These are phyloP conservation scores for Chaetomium globosum DNA, from an alignment of 2,329 filamentous ascomycete species.

Conservation along the genomic window DNA sequence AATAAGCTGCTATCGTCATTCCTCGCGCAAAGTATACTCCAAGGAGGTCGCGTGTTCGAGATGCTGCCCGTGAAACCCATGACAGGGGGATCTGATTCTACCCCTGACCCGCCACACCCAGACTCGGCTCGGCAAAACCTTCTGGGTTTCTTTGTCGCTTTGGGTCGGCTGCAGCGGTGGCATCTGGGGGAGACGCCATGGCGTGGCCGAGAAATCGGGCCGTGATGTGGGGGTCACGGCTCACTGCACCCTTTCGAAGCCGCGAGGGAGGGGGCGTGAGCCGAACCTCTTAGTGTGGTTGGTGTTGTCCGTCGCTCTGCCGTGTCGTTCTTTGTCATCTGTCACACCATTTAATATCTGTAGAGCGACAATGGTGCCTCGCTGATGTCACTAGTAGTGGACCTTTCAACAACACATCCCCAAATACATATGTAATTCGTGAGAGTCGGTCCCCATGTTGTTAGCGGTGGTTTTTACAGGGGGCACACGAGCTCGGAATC, in stretches of 20 bases:
- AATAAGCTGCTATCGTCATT: too few relatives aligned
- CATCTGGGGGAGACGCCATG: neutral
- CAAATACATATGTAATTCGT: neutral
- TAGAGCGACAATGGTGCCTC: neutral
- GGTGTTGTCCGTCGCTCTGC: neutral
- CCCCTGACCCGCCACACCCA: neutral
- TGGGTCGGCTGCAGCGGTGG: neutral
- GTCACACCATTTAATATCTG: neutral
- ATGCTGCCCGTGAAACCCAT: too few relatives aligned
- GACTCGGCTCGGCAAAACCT: neutral
- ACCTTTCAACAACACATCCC: neutral
- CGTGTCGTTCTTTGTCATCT: neutral
- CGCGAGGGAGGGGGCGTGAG: neutral
- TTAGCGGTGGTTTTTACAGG: neutral
- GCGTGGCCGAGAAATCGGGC: neutral
- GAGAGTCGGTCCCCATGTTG: neutral
- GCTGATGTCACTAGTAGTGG: neutral
- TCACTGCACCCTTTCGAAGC: neutral
- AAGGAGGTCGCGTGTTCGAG: too few relatives aligned
- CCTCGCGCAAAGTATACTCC: too few relatives aligned
- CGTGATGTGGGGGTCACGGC: slow-evolving; percentile 3
- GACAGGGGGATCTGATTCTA: neutral
- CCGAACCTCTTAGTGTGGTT: neutral
- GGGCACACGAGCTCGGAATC: neutral
- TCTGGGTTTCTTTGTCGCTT: neutral